These are phyloP conservation scores for Halteria grandinella DNA, from an alignment of 73 alveolate genomes.

Conservation along the genomic window DNA sequence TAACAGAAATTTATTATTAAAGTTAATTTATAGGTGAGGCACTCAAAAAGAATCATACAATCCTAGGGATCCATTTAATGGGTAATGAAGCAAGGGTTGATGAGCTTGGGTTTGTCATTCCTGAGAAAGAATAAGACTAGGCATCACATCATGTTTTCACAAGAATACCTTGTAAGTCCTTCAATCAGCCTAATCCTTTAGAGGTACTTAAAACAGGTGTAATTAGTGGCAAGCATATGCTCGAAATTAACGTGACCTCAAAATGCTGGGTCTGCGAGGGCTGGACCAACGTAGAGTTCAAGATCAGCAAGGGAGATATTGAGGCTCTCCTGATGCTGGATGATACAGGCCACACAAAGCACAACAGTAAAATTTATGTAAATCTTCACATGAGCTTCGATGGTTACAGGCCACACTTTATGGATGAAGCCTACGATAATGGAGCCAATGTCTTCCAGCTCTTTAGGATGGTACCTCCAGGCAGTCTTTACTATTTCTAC, in stretches of 20 bases:
- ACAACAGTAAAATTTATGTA: constrained; percentile 15
- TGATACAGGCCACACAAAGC: neutral
- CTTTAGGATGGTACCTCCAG: constrained; percentile 88
- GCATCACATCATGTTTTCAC: constrained; percentile 47
- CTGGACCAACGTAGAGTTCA: constrained; percentile 89
- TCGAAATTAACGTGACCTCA: constrained; percentile 28
- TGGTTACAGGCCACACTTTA: constrained; percentile 62
- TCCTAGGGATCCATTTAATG: constrained; percentile 86
- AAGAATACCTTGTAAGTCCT: constrained; percentile 19
- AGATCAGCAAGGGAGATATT: constrained; percentile 59
- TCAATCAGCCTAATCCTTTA: too few relatives aligned
- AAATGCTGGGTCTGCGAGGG: constrained; percentile 98
- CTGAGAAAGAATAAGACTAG: neutral
- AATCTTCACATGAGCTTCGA: constrained; percentile 77
- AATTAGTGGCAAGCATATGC: neutral
- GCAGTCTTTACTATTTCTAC: neutral
- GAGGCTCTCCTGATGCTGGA: too few relatives aligned
- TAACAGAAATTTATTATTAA: constrained; percentile 52
- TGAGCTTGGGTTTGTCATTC: constrained; percentile 79
- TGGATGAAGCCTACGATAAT: constrained; percentile 38
- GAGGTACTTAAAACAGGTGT: constrained; percentile 45
- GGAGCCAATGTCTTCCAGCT: constrained; percentile 54
- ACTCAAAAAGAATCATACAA: constrained; percentile 78
- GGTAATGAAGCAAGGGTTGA: constrained; percentile 83
- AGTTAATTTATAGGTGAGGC: constrained; percentile 71